Evolutionary conservation across 176 grass and related monocot species (phyloP), one percentile per base, ranked within the genome.

Genomic region (Oryza longistaminata): DNA sequence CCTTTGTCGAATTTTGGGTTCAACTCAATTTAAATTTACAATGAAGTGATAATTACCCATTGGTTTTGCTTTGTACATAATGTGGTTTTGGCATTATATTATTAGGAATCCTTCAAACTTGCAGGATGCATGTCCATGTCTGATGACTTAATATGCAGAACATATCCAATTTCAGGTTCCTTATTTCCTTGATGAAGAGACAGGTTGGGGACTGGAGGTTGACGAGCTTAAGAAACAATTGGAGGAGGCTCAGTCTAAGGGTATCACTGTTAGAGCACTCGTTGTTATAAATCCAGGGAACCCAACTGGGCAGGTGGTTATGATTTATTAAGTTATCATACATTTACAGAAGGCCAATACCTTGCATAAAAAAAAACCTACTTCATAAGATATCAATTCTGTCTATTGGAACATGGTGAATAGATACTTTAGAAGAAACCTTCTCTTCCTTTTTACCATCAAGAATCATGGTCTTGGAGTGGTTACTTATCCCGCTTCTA

Each of bases 221-320:
- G 90, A 92, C 5, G 92, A 97, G 45, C 74, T 97, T 69, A 93
- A 93, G 77, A 97, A 95, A 77, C 92, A 94, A 76, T 80, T 97
- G 69, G 85, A 91, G 12, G 90, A 93, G 82, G 90, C 95, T 86
- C 90, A 76, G 68, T 95, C 90, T 83, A 97, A 95, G 90, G 95
- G 95, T 80, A 97, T 93, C 77, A 94, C 75, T 43, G 90, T 97
- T 37, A 93, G 92, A 81, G 92, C 90, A 0, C 81, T 97, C 11
- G 90, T 93, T 67, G 92, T 97, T 86, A 95, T 97, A 89, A 97
- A 97, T 91, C 95, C 95, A 37, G 95, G 95, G 76, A 97, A 97
- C 66, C 95, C 95, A 73, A 97, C 95, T 26, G 95, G 92, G 82
- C 95, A 97, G 95, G 92, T 93, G 34, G 75, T 19, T 88, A 22